Base-by-base conservation (phyloP, 176 grass and related monocot species). In the Zea luxurians region DNA sequence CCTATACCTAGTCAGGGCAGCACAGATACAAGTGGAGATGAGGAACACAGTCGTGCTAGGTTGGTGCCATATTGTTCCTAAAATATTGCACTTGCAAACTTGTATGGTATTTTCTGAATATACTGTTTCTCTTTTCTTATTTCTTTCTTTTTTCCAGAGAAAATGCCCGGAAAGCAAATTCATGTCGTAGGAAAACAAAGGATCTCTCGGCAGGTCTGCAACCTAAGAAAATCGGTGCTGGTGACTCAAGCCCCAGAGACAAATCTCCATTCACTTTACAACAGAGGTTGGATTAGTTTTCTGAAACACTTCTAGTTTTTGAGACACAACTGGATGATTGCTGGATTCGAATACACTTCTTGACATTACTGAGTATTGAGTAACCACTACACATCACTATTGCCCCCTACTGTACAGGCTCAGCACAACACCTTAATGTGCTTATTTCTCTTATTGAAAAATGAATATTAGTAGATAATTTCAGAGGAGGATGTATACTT, bases 1-100 rank as follows among this genome's bases (percentile, higher is more conserved):
- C 84, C 86, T 48, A 45, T 82, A 38, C 76, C 54, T 78, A 34
- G 37, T 64, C 68, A 48, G 57, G 62, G 78, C 18, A 87, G 62
- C 62, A 72, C 67, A 67, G 83, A 92, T 76, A 88, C 64, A 59
- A 89, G 78, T 85, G 70, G 65, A 17, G 92, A 92, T 41, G 83
- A 90, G 52, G 79, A 77, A 87, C 61, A 70, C 74, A 73, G 61
- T 68, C 80, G 78, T 85, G 74, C 74, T 68, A 98, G 88, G 96
- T 92, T 90, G 40, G 27, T 53, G 58, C 36, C 50, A 34, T 84
- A 83, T 41, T 86, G 76, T 57, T 63, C 21, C n/a, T 77, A 11
- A 52, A 27, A 11, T 59, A 27, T 41, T 41, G 2, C 9, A 37
- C 35, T 74, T 41, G 69, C 8, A 40, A 80, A 57, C 0, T 37